Evolutionary conservation across 345 rosid genomes (phyloP).

Genomic region (Litchi chinensis): DNA sequence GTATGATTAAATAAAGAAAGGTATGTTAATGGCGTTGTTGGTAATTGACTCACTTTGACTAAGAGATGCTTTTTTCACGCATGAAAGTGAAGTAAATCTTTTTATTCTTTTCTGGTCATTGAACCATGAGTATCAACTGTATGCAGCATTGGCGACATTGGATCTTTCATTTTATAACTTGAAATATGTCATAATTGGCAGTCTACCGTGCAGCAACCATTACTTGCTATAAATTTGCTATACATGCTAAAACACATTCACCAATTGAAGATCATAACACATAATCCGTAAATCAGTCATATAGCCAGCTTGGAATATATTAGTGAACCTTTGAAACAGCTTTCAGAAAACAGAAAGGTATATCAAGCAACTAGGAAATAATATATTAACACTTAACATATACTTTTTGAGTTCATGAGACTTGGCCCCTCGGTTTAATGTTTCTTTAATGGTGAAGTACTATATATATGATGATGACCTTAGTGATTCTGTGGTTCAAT

Average conservation of each 20-base stretch:
- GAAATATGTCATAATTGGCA: background rate
- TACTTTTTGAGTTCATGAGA: too few relatives aligned
- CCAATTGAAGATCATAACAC: background rate
- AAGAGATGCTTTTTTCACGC: conserved; percentile 10
- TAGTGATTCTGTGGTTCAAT: background rate
- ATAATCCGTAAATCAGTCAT: background rate
- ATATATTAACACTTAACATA: background rate
- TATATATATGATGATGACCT: background rate
- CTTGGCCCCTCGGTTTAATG: background rate
- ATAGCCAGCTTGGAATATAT: background rate
- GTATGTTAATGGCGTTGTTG: background rate
- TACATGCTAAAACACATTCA: too few relatives aligned
- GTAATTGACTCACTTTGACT: conserved; percentile 16
- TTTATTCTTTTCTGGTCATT: background rate
- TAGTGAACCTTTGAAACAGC: too few relatives aligned
- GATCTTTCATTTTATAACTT: background rate
- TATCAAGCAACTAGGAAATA: background rate
- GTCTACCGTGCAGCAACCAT: background rate
- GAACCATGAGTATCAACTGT: background rate
- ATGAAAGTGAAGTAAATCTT: conserved; percentile 5
- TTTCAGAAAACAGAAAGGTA: too few relatives aligned
- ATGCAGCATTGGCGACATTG: background rate
- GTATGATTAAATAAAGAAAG: conserved; percentile 11
- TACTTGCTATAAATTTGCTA: background rate
- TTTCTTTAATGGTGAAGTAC: background rate